These are phyloP conservation scores for Coemansia aciculifera DNA, from an alignment of 192 early-diverging fungal genomes.

Conservation along the genomic window DNA sequence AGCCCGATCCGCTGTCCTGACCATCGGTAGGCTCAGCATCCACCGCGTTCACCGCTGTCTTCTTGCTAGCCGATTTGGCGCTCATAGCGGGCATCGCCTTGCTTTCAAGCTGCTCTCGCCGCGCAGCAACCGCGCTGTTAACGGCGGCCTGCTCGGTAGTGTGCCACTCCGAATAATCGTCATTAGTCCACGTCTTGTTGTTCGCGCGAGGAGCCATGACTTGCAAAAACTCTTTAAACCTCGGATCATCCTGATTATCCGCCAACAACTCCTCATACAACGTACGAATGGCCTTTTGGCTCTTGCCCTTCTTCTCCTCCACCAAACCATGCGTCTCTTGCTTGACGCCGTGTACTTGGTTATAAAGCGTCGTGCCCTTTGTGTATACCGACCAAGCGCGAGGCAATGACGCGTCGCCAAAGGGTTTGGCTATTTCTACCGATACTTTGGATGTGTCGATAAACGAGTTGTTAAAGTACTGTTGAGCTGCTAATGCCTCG, in stretches of 20 bases:
- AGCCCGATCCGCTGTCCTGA: conserved; percentile 4
- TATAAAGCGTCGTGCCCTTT: conserved; percentile 77
- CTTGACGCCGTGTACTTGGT: conserved; percentile 36
- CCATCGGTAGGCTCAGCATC: conserved; percentile 2
- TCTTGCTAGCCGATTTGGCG: background rate
- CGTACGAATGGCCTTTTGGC: conserved; percentile 37
- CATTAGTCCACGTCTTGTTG: conserved; percentile 88
- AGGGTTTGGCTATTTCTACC: conserved; percentile 85
- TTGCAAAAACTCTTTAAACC: conserved; percentile 86
- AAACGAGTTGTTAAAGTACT: conserved; percentile 89
- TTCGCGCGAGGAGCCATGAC: conserved; percentile 83
- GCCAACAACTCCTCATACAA: conserved; percentile 47
- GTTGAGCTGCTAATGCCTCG: conserved; percentile 77
- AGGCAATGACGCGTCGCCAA: conserved; percentile 78
- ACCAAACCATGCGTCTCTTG: conserved; percentile 18
- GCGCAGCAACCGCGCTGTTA: conserved; percentile 31
- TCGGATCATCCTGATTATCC: conserved; percentile 71
- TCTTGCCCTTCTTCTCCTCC: conserved; percentile 50
- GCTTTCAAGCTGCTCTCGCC: conserved; percentile 49
- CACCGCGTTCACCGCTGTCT: too few species aligned
- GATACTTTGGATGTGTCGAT: conserved; percentile 88
- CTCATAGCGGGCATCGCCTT: background rate
- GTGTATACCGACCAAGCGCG: conserved; percentile 92
- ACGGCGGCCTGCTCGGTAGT: conserved; percentile 41
- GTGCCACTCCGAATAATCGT: conserved; percentile 63